Evolutionary conservation across 805 yeast species (phyloP), one percentile per base, ranked within the genome.

Genomic region (Myxozyma vanderwaltii): DNA sequence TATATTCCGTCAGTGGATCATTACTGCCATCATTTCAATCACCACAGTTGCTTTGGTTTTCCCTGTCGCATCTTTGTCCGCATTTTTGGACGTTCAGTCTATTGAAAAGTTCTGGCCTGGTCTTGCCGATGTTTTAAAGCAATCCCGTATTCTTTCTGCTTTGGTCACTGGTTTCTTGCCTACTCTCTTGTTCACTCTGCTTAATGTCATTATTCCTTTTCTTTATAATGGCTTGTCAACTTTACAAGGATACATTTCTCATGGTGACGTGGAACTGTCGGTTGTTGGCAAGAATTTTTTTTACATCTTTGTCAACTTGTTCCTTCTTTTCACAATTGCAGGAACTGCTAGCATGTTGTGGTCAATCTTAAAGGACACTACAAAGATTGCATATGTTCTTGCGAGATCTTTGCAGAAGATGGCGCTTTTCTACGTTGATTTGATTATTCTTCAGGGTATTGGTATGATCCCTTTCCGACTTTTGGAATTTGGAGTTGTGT

Each of bases 271-370:
- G 66, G 98, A 94, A 71, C 75, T 91, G 17, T 87, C 96, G 0
- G 83, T 91, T 24, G 95, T 92, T 1, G 85, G 94, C 27, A 92
- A 92, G 74, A 94, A 94, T 76, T 92, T 91, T 75, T 91, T 94
- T 71, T 94, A 91, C 73, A 88, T 91, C 38, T 94, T 94, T 75
- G 96, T 92, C 64, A 92, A 92, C 73, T 79, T 94, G 81, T 94
- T 92, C 70, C 77, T 92, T 70, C 96, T 92, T 27, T 94, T 94
- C 76, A 92, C 98, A 1, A 81, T 91, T 68, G 96, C 95, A 6
- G 96, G 97, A 63, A 89, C 97, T 0, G 92, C 94, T 0, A 85
- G 94, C 4, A 84, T 84, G 66, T 83, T 84, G 64, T 85, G 89
- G 89, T 86, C 87, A 44, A 83, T 84, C 63, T 77, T 91, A 52